Evolutionary conservation across 2,329 filamentous ascomycete species (phyloP).

Genomic region (Aspergillus amoenus): DNA sequence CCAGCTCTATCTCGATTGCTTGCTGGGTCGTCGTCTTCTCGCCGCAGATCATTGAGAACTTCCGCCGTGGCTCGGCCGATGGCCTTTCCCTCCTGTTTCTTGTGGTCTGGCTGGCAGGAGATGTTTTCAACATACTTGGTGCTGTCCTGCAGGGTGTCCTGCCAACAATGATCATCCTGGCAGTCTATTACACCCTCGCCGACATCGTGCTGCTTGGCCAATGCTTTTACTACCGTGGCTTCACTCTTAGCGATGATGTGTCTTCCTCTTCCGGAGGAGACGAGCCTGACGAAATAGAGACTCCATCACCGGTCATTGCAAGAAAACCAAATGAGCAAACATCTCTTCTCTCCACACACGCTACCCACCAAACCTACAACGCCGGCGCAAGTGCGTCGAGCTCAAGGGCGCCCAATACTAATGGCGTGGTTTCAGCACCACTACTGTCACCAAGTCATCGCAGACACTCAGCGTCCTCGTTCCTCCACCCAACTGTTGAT

Average conservation of each 20-base stretch:
- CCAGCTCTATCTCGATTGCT: slow-evolving; percentile 87
- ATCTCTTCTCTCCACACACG: slow-evolving; percentile 26
- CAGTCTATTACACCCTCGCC: slow-evolving; percentile 88
- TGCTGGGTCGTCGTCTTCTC: slow-evolving; percentile 99
- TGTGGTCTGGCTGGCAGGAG: slow-evolving; percentile 86
- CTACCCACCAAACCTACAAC: slow-evolving; percentile 15
- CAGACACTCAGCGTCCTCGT: slow-evolving; percentile 33
- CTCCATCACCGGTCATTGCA: slow-evolving; percentile 10
- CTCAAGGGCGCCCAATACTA: slow-evolving; percentile 2
- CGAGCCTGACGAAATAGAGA: slow-evolving; percentile 21
- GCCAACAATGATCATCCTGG: slow-evolving; percentile 94
- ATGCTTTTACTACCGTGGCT: slow-evolving; percentile 94
- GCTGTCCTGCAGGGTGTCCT: slow-evolving; percentile 86
- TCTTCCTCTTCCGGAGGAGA: slow-evolving; percentile 11
- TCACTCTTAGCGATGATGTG: slow-evolving; percentile 46
- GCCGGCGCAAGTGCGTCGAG: slow-evolving; percentile 9
- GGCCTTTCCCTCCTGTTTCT: slow-evolving; percentile 90
- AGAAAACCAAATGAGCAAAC: slow-evolving; percentile 31
- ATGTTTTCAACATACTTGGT: slow-evolving; percentile 97
- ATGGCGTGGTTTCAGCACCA: not conserved
- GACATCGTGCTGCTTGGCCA: slow-evolving; percentile 85
- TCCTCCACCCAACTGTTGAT: slow-evolving; percentile 57
- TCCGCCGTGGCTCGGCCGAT: slow-evolving; percentile 78
- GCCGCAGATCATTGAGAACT: slow-evolving; percentile 95
- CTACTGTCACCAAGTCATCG: slow-evolving; percentile 11